Evolutionary conservation across 2,329 filamentous ascomycete species (phyloP).

Genomic region (Fusarium oxysporum): DNA sequence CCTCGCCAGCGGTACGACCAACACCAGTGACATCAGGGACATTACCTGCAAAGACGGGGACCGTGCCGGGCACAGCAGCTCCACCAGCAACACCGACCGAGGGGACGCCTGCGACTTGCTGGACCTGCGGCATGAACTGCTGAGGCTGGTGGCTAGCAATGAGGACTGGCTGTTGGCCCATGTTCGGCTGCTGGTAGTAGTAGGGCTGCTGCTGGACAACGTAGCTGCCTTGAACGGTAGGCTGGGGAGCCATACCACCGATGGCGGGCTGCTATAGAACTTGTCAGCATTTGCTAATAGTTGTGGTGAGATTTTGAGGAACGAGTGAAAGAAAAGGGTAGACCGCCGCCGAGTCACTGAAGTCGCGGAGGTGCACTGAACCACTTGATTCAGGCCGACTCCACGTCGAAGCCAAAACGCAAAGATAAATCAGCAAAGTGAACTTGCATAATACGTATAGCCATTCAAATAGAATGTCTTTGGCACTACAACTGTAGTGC

Average conservation of each 20-base stretch:
- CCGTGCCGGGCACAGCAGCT: constrained; percentile 36
- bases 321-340: not conserved
- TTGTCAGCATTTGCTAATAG: constrained; percentile 26
- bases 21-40: constrained; percentile 63
- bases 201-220: constrained; percentile 51
- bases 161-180: constrained; percentile 49
- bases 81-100: constrained; percentile 43
- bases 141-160: constrained; percentile 44
- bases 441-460: constrained; percentile 57
- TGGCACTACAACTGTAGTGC: constrained; percentile 48
- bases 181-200: constrained; percentile 48
- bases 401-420: not conserved
- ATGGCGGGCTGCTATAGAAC: constrained; percentile 48
- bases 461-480: constrained; percentile 49
- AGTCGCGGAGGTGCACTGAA: not conserved
- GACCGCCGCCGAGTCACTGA: not conserved
- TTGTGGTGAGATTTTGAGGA: not conserved
- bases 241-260: constrained; percentile 45
- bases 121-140: constrained; percentile 43
- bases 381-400: constrained; percentile 3
- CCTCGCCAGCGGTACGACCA: constrained; percentile 63
- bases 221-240: constrained; percentile 44
- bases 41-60: constrained; percentile 57
- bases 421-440: constrained; percentile 10
- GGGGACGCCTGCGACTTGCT: constrained; percentile 44